These are phyloP conservation scores for Agarophyton chilense DNA, from an alignment of 23 red algal genomes.

Conservation along the genomic window DNA sequence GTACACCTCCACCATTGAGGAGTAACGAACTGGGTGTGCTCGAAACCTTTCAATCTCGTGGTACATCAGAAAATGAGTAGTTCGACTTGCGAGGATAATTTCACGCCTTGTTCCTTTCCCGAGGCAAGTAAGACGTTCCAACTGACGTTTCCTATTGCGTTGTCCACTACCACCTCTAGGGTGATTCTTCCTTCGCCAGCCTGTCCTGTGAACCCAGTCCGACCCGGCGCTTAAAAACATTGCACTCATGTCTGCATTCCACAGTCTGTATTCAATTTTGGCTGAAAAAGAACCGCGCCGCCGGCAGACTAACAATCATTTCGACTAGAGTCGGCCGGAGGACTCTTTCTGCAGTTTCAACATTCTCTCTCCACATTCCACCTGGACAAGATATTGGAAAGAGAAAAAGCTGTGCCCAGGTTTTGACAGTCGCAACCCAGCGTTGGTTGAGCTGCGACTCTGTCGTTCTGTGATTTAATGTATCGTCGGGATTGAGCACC, in stretches of 20 bases:
- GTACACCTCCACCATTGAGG: not conserved
- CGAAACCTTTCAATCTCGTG: not conserved
- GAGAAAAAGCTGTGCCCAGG: not conserved
- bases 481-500: conserved; percentile 41
- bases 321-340: not conserved
- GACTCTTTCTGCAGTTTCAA: not conserved
- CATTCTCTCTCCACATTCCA: conserved; percentile 44
- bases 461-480: conserved; percentile 18
- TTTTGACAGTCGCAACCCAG: conserved; percentile 1
- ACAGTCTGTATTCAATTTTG: not conserved
- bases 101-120: not conserved
- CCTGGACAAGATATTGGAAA: not conserved
- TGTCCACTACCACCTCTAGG: not conserved
- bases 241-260: not conserved
- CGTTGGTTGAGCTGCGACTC: not conserved
- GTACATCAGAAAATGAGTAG: not conserved
- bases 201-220: not conserved
- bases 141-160: not conserved
- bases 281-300: not conserved
- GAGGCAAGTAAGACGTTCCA: not conserved
- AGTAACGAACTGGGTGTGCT: not conserved
- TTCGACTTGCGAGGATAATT: not conserved
- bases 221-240: not conserved
- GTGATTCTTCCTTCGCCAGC: not conserved
- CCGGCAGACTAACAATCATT: not conserved